phyloP scores from a whole-genome alignment of 140 eudicot species.

The Bidens hawaiensis region DNA sequence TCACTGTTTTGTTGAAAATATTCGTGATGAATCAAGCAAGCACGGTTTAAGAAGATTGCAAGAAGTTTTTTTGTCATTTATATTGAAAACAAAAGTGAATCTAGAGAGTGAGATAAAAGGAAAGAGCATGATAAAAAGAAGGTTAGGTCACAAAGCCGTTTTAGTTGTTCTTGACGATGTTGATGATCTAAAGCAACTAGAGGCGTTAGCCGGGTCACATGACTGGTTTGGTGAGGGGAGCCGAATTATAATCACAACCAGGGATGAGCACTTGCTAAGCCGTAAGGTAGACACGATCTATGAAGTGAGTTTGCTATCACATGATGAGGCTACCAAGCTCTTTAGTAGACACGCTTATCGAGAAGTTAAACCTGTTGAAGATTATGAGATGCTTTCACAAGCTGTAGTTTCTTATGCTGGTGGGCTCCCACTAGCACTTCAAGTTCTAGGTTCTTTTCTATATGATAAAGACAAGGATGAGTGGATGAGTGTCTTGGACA shows the following conservation, averaged over 20 bases:
- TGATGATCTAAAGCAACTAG: conserved; percentile 9
- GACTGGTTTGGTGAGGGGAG: conserved; percentile 27
- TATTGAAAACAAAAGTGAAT: neutral
- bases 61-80: conserved; percentile 6
- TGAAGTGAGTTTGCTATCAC: neutral
- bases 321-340: conserved; percentile 8
- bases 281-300: neutral
- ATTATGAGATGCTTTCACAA: neutral
- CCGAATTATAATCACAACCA: conserved; percentile 15
- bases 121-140: neutral
- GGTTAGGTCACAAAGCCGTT: conserved; percentile 7
- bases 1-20: neutral
- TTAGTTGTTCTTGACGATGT: conserved; percentile 30
- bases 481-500: no score
- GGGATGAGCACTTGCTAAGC: neutral
- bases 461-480: conserved; percentile 5
- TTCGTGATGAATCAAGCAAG: neutral
- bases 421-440: conserved; percentile 25
- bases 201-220: conserved; percentile 22
- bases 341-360: neutral
- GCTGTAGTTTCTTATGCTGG: conserved; percentile 1
- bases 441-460: conserved; percentile 2
- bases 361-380: neutral
- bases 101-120: neutral
- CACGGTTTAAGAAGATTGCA: neutral